phyloP scores from a whole-genome alignment of 768 basidiomycete species.

The Tylopilus vinaceipallidus region DNA sequence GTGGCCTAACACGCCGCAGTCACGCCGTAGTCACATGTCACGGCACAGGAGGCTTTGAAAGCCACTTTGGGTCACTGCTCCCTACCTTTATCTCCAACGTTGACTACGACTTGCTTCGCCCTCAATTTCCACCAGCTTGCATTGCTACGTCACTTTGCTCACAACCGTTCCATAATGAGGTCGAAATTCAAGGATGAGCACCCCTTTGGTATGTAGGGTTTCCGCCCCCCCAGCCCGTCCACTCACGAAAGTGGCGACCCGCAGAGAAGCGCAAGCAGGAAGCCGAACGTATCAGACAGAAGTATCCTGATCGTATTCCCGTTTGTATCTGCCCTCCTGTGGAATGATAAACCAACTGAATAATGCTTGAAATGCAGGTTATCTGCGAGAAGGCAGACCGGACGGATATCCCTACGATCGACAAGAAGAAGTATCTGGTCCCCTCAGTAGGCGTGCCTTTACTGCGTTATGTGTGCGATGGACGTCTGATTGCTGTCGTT shows the following conservation, averaged over 20 bases:
- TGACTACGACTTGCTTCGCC: slow-evolving; percentile 22
- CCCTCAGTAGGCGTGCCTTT: slow-evolving; percentile 69
- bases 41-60: slow-evolving; percentile 32
- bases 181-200: slow-evolving; percentile 99
- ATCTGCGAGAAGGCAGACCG: slow-evolving; percentile 99
- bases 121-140: slow-evolving; percentile 7
- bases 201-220: slow-evolving; percentile 73
- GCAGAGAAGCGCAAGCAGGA: slow-evolving; percentile 99
- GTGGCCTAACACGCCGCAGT: slow-evolving; percentile 19
- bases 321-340: slow-evolving; percentile 46
- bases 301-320: slow-evolving; percentile 98
- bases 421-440: slow-evolving; percentile 99
- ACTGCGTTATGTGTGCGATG: slow-evolving; percentile 14
- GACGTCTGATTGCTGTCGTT: slow-evolving; percentile 23
- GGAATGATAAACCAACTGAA: slow-evolving; percentile 1
- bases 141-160: slow-evolving; percentile 2
- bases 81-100: slow-evolving; percentile 24
- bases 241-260: slow-evolving; percentile 16
- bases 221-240: slow-evolving; percentile 34
- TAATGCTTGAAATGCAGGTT: slow-evolving; percentile 52
- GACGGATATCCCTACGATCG: slow-evolving; percentile 98
- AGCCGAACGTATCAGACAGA: slow-evolving; percentile 96
- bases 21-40: slow-evolving; percentile 34
- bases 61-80: slow-evolving; percentile 24
- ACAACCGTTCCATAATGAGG: slow-evolving; percentile 53